A percentile compares a stretch with the other conserved stretches of the same genome.
Conservation (phyloP, 164 flowering plant species). For the Vitis vinifera region ASM3070453v1 NC_081809.1:20017001-20017500, state of each 20-base stretch:
- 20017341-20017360: slow-evolving; percentile 68
- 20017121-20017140: slow-evolving; percentile 94
- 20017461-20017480: slow-evolving; percentile 96
- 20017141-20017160: slow-evolving; percentile 59
- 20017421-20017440: slow-evolving; percentile 88
- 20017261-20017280: slow-evolving; percentile 97
- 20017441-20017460: slow-evolving; percentile 98
- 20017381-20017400: slow-evolving; percentile 85
- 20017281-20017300: slow-evolving; percentile 74
- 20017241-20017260: slow-evolving; percentile 98
- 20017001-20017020: slow-evolving; percentile 87
- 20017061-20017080: slow-evolving; percentile 84
- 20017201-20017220: not conserved
- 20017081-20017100: slow-evolving; percentile 81
- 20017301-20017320: slow-evolving; percentile 92
- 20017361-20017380: slow-evolving; percentile 88
- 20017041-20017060: slow-evolving; percentile 97
- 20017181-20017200: not conserved
- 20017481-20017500: slow-evolving; percentile 85
- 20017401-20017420: slow-evolving; percentile 83
- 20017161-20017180: not conserved
- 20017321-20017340: slow-evolving; percentile 91
- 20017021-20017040: slow-evolving; percentile 91
- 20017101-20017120: slow-evolving; percentile 97
- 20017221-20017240: slow-evolving; percentile 54